Evolutionary conservation across 139 green algal species (phyloP), one percentile per base, ranked within the genome.

Genomic region (Coccomyxa sp.): DNA sequence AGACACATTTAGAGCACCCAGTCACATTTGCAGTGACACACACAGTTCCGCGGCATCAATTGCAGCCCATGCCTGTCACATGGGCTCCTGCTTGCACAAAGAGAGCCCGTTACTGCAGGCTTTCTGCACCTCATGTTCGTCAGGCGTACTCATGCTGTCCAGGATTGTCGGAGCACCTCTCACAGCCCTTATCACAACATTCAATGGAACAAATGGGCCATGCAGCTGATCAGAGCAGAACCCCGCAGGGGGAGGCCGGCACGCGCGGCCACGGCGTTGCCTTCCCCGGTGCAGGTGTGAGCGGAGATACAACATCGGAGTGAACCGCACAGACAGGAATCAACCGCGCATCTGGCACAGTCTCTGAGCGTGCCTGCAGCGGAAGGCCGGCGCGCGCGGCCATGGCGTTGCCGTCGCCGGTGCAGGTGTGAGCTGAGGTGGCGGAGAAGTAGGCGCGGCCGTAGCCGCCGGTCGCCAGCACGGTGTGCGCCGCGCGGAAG

Each of bases 241-340:
- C 97, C 77, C 77, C 74, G 77, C 83, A 99, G 91, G 0, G 97
- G 97, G n/a, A 99, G 82, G 23, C 97, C 97, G 7, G 95, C 97
- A n/a, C 97, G 92, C 4, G 93, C 92, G 13, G 91, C 97, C 97
- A 99, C 99, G 76, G 93, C 97, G 86, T 90, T 90, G 58, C 97
- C 97, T 85, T 99, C 97, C 68, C 95, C 95, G 9, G 97, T 99
- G 95, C 97, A 99, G 16, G 97, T 99, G 93, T 99, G 97, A 15
- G 97, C 97, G 4, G 88, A 96, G 1, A 9, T 27, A 78, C n/a
- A 32, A 78, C 23, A 58, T 32, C 74, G 4, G 21, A 78, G 74
- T 78, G 74, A 31, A 32, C 71, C n/a, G 71, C 71, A 78, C 1
- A 78, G 71, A 10, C 71, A 71, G 18, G 7, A 71, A 21, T 71